Base-by-base conservation (phyloP, 805 yeast genomes). In the Lipomyces lipofer region DNA sequence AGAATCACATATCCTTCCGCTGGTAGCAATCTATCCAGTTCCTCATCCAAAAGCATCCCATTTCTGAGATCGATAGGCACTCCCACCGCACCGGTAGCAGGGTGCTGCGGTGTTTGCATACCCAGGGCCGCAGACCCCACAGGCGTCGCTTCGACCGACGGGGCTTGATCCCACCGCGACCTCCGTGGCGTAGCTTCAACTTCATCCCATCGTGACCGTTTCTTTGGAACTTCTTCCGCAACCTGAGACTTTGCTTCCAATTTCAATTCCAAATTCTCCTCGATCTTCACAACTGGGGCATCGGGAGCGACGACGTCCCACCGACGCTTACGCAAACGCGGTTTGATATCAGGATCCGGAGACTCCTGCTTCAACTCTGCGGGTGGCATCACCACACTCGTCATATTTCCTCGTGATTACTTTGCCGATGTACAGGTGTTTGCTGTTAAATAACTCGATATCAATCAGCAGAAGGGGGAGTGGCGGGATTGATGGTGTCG, bases 21-120 rank as follows among this genome's bases (percentile, higher is more conserved):
- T 0, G 87, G 88, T 30, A 83, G 67, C 7, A 83, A 64, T 35
- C 70, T 66, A 49, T 79, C 78, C 4, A 84, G 70, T 12, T 75
- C 70, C 21, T 70, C 77, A 52, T 76, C 77, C 0, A 81, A 73
- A 21, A 83, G 66, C 56, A 47, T 7, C 13, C 54, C 58, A 19
- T 24, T 25, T 36, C 40, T 25, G n/a, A 21, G 10, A 3, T 46
- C 46, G 22, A 36, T 43, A n/a, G 50, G 44, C 24, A 33, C 49
- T 27, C 28, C 28, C 12, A 27, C 33, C 2, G 33, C 49, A 10
- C 28, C 35, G 15, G 39, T 12, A 9, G 33, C 43, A 17, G 38
- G 38, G 39, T 30, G 51, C 47, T 29, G 44, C 29, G 47, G 63
- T 60, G 12, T 76, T 73, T 66, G 67, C 22, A 52, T 55, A 4